These are phyloP conservation scores for Candida tallmaniae DNA, from an alignment of 805 yeast species.

Conservation along the genomic window DNA sequence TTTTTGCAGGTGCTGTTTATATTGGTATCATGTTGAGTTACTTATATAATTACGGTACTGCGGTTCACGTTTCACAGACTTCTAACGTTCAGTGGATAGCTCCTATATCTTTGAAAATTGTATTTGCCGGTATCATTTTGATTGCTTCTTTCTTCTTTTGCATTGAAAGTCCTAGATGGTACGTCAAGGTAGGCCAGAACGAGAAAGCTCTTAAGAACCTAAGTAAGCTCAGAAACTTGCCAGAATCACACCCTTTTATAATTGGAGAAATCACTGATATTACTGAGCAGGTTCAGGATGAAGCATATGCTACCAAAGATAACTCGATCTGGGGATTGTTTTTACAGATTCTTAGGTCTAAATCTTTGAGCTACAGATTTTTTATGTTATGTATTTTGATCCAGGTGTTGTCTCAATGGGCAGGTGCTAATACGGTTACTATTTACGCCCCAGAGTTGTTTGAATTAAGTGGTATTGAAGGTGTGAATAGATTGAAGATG, in stretches of 20 bases:
- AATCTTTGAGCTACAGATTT: constrained; percentile 43
- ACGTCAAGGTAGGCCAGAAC: constrained; percentile 36
- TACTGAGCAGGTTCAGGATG: constrained; percentile 41
- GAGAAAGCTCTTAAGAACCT: constrained; percentile 38
- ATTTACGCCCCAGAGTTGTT: constrained; percentile 54
- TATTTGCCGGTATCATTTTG: constrained; percentile 44
- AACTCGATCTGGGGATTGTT: constrained; percentile 31
- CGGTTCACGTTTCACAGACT: constrained; percentile 35
- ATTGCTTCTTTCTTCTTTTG: constrained; percentile 39
- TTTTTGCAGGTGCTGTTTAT: constrained; percentile 56
- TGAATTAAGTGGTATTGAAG: constrained; percentile 42
- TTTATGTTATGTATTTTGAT: constrained; percentile 37
- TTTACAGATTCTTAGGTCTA: constrained; percentile 14
- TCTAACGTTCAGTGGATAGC: constrained; percentile 46
- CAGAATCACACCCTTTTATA: constrained; percentile 46
- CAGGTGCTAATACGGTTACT: constrained; percentile 55
- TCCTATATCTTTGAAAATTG: constrained; percentile 46
- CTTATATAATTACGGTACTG: constrained; percentile 49
- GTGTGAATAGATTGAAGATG: constrained; percentile 39
- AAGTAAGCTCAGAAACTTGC: constrained; percentile 40
- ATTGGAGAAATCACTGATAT: constrained; percentile 48
- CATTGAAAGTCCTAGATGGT: constrained; percentile 51
- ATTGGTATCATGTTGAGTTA: constrained; percentile 49
- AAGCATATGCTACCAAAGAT: constrained; percentile 23
- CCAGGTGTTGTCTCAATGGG: constrained; percentile 54